Percentiles rank a stretch among this genome's conserved stretches.
These are phyloP conservation scores for Teratosphaeria zuluensis DNA, from an alignment of 2,329 filamentous ascomycete species.

Conservation along the genomic window DNA sequence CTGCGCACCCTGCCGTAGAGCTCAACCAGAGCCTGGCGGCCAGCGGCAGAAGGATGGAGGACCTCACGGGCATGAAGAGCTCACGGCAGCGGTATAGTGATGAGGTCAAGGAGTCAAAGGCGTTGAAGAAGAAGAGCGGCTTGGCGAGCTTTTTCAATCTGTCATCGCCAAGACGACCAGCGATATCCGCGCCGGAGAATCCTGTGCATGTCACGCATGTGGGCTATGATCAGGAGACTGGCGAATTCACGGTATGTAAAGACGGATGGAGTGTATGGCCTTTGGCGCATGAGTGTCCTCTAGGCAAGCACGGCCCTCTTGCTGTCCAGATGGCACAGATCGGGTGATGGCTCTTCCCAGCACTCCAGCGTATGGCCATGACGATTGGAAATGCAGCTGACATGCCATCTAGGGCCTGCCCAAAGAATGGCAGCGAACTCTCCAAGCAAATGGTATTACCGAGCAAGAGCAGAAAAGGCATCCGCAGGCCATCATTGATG, in stretches of 20 bases:
- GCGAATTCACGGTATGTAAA: constrained; percentile 78
- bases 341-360: neutral
- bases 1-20: constrained; percentile 24
- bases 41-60: constrained; percentile 39
- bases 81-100: constrained; percentile 67
- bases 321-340: neutral
- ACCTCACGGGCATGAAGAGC: constrained; percentile 38
- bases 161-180: constrained; percentile 77
- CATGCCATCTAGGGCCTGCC: constrained; percentile 57
- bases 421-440: constrained; percentile 93
- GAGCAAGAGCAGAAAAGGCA: constrained; percentile 94
- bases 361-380: neutral
- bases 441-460: constrained; percentile 91
- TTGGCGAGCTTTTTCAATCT: constrained; percentile 79
- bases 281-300: constrained; percentile 2
- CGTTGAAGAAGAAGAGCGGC: constrained; percentile 69
- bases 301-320: neutral
- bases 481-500: constrained; percentile 89
- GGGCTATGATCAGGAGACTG: constrained; percentile 90
- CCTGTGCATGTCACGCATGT: constrained; percentile 97
- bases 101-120: constrained; percentile 58
- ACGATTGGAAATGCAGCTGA: neutral
- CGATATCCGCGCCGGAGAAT: constrained; percentile 96
- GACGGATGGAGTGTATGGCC: neutral
- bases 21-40: constrained; percentile 33